Conservation (phyloP, 257 asterid species). For the Misopates orontium region DNA sequence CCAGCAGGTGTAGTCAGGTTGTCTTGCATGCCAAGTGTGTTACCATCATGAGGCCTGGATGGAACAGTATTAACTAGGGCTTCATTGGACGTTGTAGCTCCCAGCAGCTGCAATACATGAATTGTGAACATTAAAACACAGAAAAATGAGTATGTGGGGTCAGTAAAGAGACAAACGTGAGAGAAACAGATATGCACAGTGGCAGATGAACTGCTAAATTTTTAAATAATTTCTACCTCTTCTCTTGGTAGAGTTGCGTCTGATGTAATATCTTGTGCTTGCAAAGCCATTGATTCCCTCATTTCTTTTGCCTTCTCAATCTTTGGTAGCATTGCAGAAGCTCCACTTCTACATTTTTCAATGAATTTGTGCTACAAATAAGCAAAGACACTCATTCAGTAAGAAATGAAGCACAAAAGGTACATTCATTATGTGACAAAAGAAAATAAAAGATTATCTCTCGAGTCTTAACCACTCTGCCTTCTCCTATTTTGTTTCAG, state of each 20-base stretch:
- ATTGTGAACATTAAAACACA: conserved; percentile 8
- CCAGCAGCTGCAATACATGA: conserved; percentile 41
- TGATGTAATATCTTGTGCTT: conserved; percentile 53
- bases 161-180: conserved; percentile 15
- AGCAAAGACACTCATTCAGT: conserved; percentile 27
- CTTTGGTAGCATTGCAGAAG: conserved; percentile 85
- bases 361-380: conserved; percentile 87
- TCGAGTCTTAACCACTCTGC: not conserved
- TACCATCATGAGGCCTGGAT: conserved; percentile 56
- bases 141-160: not conserved
- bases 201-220: conserved; percentile 24
- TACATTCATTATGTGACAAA: conserved; percentile 7
- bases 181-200: conserved; percentile 10
- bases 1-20: conserved; percentile 32
- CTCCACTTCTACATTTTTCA: conserved; percentile 88
- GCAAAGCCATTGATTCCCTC: conserved; percentile 66
- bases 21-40: conserved; percentile 35
- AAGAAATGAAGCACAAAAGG: conserved; percentile 30
- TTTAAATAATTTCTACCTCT: conserved; percentile 44
- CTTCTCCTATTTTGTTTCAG: not conserved
- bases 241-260: conserved; percentile 59
- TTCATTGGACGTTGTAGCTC: conserved; percentile 48
- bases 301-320: conserved; percentile 83
- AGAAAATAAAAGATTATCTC: conserved; percentile 24
- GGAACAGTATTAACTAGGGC: conserved; percentile 72